These are phyloP conservation scores for Blepharisma stoltei DNA, from an alignment of 73 alveolate species.

Conservation along the genomic window DNA sequence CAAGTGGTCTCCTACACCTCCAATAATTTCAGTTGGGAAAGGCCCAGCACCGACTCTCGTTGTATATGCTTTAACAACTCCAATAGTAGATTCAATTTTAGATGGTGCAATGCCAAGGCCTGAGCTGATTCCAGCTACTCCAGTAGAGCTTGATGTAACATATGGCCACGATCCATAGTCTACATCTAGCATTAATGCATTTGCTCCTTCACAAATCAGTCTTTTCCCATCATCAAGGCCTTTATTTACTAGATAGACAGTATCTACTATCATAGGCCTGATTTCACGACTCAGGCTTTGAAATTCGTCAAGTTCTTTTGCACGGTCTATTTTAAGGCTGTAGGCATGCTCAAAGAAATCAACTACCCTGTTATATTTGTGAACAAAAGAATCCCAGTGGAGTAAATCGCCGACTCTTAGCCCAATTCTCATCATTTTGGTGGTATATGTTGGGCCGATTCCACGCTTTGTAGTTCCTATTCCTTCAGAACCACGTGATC, in stretches of 20 bases:
- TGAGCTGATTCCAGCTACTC: conserved; percentile 93
- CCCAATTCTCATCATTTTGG: conserved; percentile 67
- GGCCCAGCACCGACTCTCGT: conserved; percentile 99
- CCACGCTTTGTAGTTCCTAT: conserved; percentile 95
- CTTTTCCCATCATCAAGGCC: conserved; percentile 52
- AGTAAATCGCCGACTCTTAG: conserved; percentile 84
- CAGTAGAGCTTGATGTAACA: conserved; percentile 92
- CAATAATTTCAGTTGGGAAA: conserved; percentile 90
- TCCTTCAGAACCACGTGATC: conserved; percentile 38
- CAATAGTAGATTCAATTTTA: conserved; percentile 83
- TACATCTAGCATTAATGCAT: conserved; percentile 92
- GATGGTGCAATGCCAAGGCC: conserved; percentile 96
- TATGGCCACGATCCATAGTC: conserved; percentile 98
- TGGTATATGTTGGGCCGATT: conserved; percentile 94
- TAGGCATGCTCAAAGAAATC: conserved; percentile 19
- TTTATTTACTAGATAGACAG: conserved; percentile 50
- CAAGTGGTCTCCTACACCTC: conserved; percentile 60
- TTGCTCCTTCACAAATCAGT: conserved; percentile 92
- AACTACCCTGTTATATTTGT: conserved; percentile 45
- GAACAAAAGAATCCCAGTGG: conserved; percentile 75
- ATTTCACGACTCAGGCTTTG: conserved; percentile 57
- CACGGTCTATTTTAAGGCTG: conserved; percentile 36
- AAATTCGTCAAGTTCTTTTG: conserved; percentile 55
- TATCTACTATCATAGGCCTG: conserved; percentile 69
- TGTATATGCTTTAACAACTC: conserved; percentile 94